Base-by-base conservation (phyloP, 108 stramenopile genomes). In the Conticribra weissflogii region DNA sequence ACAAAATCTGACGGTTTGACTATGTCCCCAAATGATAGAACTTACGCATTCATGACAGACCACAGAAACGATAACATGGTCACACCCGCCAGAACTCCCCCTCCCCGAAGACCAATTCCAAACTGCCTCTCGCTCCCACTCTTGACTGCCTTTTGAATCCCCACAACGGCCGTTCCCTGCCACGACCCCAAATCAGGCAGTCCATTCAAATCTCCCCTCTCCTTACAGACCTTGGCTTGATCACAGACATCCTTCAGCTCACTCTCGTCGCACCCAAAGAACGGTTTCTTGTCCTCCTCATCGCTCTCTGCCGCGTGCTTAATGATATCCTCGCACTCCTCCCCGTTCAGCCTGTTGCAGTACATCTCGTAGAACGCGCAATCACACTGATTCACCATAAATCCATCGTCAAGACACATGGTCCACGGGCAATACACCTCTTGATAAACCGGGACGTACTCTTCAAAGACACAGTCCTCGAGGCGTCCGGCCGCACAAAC, bases 281-380 rank as follows among this genome's bases (percentile, higher is more conserved):
- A 78, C 27, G 68, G 76, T 58, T 63, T 78, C 56, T 66, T 71
- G 65, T 78, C 70, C 0, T 48, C 17, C 51, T 29, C 59, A 47
- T 58, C 44, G 36, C 36, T 51, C 34, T 45, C 51, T 1, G 34
- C 48, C 47, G 44, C 30, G n/a, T n/a, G n/a, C n/a, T n/a, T n/a
- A n/a, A n/a, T n/a, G 14, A 66, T 45, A 36, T 54, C 45, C 59
- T 54, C 59, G 32, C 63, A 71, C 18, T 66, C 76, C 36, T 58
- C 62, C 2, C 68, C 50, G 15, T 49, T 33, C 47, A 71, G 45
- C 14, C 65, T 28, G 1, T 24, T 28, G 21, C 77, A 78, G 51
- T 78, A 78, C 34, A 78, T 24, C 16, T 78, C 77, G 46, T 78
- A 78, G 57, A 78, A 78, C 2, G 77, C 77, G 53, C 77, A 78